Base-by-base conservation (phyloP, 495 filamentous ascomycete genomes). In the Lophiotrema nucula region DNA sequence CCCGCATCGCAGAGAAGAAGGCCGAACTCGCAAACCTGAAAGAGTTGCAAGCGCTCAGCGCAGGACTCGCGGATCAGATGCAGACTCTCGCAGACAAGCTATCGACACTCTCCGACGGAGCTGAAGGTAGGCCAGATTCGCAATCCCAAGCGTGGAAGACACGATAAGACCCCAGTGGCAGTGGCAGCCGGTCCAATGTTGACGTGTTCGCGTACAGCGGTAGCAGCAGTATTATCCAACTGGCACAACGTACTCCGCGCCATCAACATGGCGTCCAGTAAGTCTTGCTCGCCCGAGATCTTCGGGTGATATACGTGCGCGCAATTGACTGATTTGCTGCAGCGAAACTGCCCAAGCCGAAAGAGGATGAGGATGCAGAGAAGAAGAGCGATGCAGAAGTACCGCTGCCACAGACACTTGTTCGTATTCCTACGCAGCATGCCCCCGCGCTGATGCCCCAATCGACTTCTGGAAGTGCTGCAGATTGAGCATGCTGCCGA, bases 191-290 rank as follows among this genome's bases (percentile, higher is more conserved):
- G 31, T 8, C 31, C 31, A 35, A 35, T 39, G 50, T 28, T 70
- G 53, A 67, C 57, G 60, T 56, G 44, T 56, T 43, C 63, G 42
- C 53, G 24, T 58, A 46, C 68, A 93, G 92, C 90, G 64, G 90
- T 98, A 68, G 93, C 93, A 44, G 83, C 85, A 43, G 93, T 98
- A 16, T 74, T 98, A 58, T 82, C 88, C 43, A 98, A 98, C 72
- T 98, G 93, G 93, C 88, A 96, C 66, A 95, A 91, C 69, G 92
- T 98, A 48, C 79, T 98, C 18, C 81, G 88, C 47, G 91, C 91
- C 33, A 97, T 98, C 65, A 88, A 87, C 68, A 95, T 98, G 85
- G 92, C 95, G 54, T 95, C 90, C 48, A 83, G 93, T 98, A 83
- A 70, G 88, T 72, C 59, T 27, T 23, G 12, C 33, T 23, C 18